Base-by-base conservation (phyloP, 805 yeast species). In the Schizosaccharomyces lindneri region DNA sequence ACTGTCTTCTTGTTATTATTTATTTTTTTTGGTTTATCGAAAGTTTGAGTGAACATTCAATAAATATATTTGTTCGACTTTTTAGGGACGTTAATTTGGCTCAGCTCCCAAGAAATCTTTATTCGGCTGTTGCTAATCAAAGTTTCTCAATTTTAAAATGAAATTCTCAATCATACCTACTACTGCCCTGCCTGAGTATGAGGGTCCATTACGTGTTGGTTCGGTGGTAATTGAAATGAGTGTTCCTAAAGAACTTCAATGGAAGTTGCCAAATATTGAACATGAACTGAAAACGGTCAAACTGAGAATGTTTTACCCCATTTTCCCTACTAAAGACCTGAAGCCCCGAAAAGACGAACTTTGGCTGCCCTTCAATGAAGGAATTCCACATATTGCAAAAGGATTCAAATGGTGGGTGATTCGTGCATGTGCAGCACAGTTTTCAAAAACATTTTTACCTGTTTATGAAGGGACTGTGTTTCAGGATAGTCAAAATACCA, bases 281-380 rank as follows among this genome's bases (percentile, higher is more conserved):
- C 67, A 66, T 9, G 27, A 46, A 17, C 62, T 65, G 13, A 64
- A 63, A 59, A 65, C 68, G 2, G 59, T 66, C 15, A 64, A 62
- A 11, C 64, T 66, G 17, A 64, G 68, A 21, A 62, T 65, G 27
- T 64, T 65, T 51, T 66, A 66, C 61, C 68, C 68, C 32, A 63
- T 62, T 2, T 61, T 31, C 21, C 46, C 39, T 15, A 21, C 36
- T 21, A 61, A 48, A 3, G 55, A 43, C 6, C 59, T 46, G 4
- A 17, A 3, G 13, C 17, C 32, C 55, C 60, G 59, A 11, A 31
- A 6, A n/a, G 57, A 51, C 27, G 46, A 36, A 32, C 15, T 21
- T 5, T 24, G 61, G 55, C 43, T n/a, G 46, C 32, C 24, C 61
- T 62, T 51, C 64, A 66, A 17, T 60, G 48, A 55, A 65, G 68